Percentiles rank a stretch among this genome's conserved stretches.
Evolutionary conservation across 441 rosid genomes (phyloP).

Genomic region (Eugenia klotzschiana): DNA sequence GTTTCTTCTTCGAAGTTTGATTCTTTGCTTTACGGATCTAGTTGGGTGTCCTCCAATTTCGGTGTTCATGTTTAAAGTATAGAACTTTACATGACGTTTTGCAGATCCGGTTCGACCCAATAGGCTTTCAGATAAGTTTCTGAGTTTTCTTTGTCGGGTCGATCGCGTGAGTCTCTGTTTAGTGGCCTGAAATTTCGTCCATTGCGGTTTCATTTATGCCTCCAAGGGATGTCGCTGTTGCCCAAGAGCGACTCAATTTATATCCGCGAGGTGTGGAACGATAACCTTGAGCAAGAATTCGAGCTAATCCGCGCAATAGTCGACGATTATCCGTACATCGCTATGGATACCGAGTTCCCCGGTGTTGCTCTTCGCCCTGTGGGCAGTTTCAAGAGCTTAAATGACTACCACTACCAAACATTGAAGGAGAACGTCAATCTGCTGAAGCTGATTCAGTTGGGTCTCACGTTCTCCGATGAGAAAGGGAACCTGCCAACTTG

Average conservation of each 20-base stretch:
- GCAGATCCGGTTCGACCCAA: background rate
- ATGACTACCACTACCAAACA: constrained; percentile 45
- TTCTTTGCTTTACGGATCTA: background rate
- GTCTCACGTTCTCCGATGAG: constrained; percentile 50
- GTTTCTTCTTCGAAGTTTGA: background rate
- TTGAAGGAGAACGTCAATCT: constrained; percentile 41
- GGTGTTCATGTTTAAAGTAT: background rate
- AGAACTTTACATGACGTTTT: background rate
- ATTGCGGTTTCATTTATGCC: background rate
- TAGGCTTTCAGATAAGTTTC: background rate
- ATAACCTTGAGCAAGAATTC: constrained; percentile 33
- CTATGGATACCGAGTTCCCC: constrained; percentile 61
- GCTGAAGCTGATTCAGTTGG: constrained; percentile 46
- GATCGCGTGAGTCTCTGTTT: background rate
- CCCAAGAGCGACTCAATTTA: constrained; percentile 39
- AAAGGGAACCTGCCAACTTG: constrained; percentile 46
- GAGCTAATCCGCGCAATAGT: constrained; percentile 35
- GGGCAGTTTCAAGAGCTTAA: constrained; percentile 36
- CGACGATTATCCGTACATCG: constrained; percentile 39
- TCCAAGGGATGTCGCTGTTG: constrained; percentile 31
- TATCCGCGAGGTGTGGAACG: constrained; percentile 51
- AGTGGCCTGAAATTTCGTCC: background rate
- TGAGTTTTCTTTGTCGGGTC: background rate
- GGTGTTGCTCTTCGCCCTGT: constrained; percentile 45
- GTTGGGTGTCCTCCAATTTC: background rate